A percentile compares a stretch with the other conserved stretches of the same genome.
Conservation (phyloP, 768 basidiomycete genomes). For the Sistotremastrum suecicum region DNA sequence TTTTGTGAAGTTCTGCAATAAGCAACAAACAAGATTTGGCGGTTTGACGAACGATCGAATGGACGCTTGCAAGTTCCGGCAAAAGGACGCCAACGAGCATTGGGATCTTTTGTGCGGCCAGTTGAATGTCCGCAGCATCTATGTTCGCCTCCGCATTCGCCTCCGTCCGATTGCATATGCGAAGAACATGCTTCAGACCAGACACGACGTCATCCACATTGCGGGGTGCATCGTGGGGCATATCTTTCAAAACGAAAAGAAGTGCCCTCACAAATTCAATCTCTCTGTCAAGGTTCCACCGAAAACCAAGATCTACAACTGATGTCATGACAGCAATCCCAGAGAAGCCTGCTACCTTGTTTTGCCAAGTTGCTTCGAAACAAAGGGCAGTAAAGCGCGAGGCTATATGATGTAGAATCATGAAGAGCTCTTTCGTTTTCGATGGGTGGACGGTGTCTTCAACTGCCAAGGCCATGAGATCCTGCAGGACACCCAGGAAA, state of each 20-base stretch:
- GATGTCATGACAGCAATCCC: slow-evolving; percentile 73
- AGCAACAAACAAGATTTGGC: slow-evolving; percentile 70
- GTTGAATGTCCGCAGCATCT: slow-evolving; percentile 30
- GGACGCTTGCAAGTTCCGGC: slow-evolving; percentile 79
- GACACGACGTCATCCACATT: slow-evolving; percentile 68
- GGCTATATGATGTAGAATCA: slow-evolving; percentile 69
- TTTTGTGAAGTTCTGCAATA: slow-evolving; percentile 58
- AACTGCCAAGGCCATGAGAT: slow-evolving; percentile 44
- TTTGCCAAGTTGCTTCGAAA: slow-evolving; percentile 80
- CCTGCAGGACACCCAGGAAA: slow-evolving; percentile 46
- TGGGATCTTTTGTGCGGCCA: slow-evolving; percentile 32
- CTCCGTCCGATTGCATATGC: slow-evolving; percentile 26
- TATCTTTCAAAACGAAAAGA: slow-evolving; percentile 85
- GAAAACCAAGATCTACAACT: slow-evolving; percentile 54
- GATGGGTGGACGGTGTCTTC: slow-evolving; percentile 28
- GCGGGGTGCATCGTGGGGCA: slow-evolving; percentile 77
- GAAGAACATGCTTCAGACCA: slow-evolving; percentile 55
- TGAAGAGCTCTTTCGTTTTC: slow-evolving; percentile 36
- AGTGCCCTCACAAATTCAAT: slow-evolving; percentile 83
- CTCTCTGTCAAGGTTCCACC: slow-evolving; percentile 78
- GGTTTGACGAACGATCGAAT: slow-evolving; percentile 70
- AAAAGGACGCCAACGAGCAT: slow-evolving; percentile 74
- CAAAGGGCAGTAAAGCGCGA: slow-evolving; percentile 76
- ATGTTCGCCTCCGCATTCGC: neutral
- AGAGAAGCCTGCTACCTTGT: slow-evolving; percentile 78